A percentile compares a stretch with the other conserved stretches of the same genome.
Evolutionary conservation across 2,329 filamentous ascomycete genomes (phyloP).

Genomic region (Pestalotiopsis sp.): DNA sequence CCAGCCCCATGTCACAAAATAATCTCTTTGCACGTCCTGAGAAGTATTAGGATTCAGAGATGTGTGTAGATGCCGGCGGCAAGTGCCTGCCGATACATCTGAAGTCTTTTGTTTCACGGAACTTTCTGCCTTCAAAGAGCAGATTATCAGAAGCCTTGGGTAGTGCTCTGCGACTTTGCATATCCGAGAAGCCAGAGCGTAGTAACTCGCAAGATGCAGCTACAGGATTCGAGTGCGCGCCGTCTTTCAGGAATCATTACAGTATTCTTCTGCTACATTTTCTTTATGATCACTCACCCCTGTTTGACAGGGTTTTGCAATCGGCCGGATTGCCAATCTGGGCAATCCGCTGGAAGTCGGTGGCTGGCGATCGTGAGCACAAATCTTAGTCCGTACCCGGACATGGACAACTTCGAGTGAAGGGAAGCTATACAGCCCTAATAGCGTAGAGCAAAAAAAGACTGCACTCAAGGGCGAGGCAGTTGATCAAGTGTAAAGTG

Average conservation of each 20-base stretch:
- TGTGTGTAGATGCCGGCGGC: not conserved
- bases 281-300: not conserved
- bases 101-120: not conserved
- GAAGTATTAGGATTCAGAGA: not conserved
- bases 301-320: not conserved
- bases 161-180: not conserved
- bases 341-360: conserved; percentile 4
- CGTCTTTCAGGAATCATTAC: not conserved
- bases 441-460: not conserved
- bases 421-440: not conserved
- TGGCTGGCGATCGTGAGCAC: not conserved
- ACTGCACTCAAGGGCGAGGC: not conserved
- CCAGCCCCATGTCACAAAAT: not conserved
- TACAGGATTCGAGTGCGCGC: not conserved
- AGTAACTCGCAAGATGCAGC: not conserved
- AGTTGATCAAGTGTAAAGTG: not conserved
- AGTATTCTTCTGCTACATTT: not conserved
- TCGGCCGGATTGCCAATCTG: conserved; percentile 1
- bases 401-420: not conserved
- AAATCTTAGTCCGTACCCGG: not conserved
- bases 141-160: not conserved
- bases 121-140: not conserved
- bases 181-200: too few species aligned
- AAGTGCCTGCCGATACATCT: conserved; percentile 1
- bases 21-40: not conserved